Conservation (phyloP, 495 filamentous ascomycete species). For the Tuber melanosporum region DNA sequence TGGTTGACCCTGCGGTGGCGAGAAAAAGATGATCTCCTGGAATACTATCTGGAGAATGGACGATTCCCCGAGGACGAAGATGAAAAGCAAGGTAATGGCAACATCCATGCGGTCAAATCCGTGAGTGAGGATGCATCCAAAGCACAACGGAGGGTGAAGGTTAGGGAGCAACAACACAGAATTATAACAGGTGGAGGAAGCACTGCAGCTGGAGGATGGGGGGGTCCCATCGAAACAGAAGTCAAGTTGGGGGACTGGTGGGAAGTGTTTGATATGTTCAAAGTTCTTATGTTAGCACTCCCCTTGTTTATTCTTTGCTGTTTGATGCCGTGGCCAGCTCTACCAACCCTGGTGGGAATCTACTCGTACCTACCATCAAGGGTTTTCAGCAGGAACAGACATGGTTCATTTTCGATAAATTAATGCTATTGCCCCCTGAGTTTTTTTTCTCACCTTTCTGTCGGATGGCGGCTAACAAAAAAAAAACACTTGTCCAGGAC, state of each 20-base stretch:
- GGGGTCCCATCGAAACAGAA: constrained; percentile 48
- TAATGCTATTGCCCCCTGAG: not conserved
- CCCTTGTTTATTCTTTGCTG: not conserved
- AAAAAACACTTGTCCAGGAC: not conserved
- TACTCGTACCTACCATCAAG: not conserved
- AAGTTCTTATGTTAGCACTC: constrained; percentile 43
- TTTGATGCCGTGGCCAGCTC: no score
- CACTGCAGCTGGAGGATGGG: constrained; percentile 28
- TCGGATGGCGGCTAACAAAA: not conserved
- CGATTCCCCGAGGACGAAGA: constrained; percentile 58
- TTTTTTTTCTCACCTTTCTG: not conserved
- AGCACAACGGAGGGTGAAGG: constrained; percentile 17
- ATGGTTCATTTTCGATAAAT: not conserved
- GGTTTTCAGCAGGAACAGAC: not conserved
- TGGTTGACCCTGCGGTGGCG: constrained; percentile 72
- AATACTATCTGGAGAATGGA: constrained; percentile 61
- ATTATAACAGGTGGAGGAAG: constrained; percentile 21
- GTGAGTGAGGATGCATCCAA: not conserved
- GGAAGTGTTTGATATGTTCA: constrained; percentile 56
- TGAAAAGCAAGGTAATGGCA: constrained; percentile 31
- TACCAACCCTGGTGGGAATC: not conserved
- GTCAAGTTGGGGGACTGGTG: constrained; percentile 47
- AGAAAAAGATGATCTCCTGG: constrained; percentile 72
- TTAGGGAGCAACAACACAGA: constrained; percentile 14
- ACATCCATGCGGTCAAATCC: not conserved